Conservation (phyloP, 2,329 filamentous ascomycete genomes). For the Fusarium sp. region DNA sequence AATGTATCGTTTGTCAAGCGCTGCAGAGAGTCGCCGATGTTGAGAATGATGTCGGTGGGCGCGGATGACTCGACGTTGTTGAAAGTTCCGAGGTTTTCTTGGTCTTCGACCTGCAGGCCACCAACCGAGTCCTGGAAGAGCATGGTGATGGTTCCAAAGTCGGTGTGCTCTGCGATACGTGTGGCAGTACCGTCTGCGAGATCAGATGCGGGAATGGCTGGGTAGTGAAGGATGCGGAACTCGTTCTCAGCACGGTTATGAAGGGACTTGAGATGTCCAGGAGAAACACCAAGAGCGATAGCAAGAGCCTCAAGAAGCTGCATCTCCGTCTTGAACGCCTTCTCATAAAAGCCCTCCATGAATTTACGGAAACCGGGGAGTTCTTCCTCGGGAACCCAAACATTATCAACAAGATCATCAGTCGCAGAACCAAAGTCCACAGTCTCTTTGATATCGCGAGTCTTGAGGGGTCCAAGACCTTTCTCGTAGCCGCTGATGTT, state of each 20-base stretch:
- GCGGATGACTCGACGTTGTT: constrained; percentile 44
- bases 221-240: constrained; percentile 70
- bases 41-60: constrained; percentile 54
- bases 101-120: constrained; percentile 50
- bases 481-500: constrained; percentile 53
- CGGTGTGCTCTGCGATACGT: constrained; percentile 52
- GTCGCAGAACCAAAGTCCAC: constrained; percentile 56
- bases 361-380: constrained; percentile 45
- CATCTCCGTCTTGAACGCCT: constrained; percentile 78
- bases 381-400: constrained; percentile 48
- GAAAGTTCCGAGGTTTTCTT: constrained; percentile 44
- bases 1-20: constrained; percentile 55
- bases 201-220: constrained; percentile 49
- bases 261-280: constrained; percentile 75
- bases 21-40: constrained; percentile 57
- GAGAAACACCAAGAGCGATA: constrained; percentile 76
- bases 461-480: constrained; percentile 65
- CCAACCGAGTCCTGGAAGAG: constrained; percentile 50
- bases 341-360: constrained; percentile 71
- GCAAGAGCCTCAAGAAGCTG: constrained; percentile 83
- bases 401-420: constrained; percentile 49
- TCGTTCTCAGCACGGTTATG: constrained; percentile 71
- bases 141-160: constrained; percentile 53
- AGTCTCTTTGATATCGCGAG: constrained; percentile 62
- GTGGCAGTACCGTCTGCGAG: constrained; percentile 47